These are phyloP conservation scores for Eucalyptus curtisii DNA, from an alignment of 345 rosid species.

Conservation along the genomic window DNA sequence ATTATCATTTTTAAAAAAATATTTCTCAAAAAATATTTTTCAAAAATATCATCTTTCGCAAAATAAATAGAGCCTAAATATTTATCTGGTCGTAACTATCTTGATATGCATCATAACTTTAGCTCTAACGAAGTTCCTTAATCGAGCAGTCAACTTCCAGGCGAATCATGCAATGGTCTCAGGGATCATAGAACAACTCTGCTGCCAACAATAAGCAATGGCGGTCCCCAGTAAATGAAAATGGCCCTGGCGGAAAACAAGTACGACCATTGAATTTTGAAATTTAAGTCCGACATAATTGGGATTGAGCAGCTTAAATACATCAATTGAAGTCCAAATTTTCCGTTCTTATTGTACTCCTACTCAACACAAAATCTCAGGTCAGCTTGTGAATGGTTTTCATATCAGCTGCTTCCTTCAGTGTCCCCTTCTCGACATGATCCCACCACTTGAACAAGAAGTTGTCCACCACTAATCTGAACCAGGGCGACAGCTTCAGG, in stretches of 20 bases:
- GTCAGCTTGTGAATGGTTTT: conserved; percentile 55
- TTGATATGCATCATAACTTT: background rate
- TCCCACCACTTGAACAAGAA: conserved; percentile 99
- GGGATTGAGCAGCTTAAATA: background rate
- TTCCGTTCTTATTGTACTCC: background rate
- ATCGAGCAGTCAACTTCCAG: background rate
- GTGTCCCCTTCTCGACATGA: conserved; percentile 68
- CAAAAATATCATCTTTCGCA: too few species aligned
- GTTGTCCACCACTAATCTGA: conserved; percentile 82
- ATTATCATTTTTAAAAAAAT: too few species aligned
- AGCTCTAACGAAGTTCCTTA: background rate
- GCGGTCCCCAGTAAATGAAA: background rate
- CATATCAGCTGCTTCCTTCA: conserved; percentile 61
- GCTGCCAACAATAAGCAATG: background rate
- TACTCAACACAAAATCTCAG: background rate
- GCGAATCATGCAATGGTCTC: background rate
- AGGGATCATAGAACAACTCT: background rate
- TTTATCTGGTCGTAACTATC: background rate
- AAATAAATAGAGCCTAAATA: too few species aligned
- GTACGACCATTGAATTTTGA: background rate
- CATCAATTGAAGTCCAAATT: background rate
- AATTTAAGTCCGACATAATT: background rate
- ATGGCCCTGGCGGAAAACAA: background rate
- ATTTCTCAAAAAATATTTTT: too few species aligned
- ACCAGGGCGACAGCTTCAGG: conserved; percentile 89